Base-by-base conservation (phyloP, 306 rosid species). In the Vicia villosa region DNA sequence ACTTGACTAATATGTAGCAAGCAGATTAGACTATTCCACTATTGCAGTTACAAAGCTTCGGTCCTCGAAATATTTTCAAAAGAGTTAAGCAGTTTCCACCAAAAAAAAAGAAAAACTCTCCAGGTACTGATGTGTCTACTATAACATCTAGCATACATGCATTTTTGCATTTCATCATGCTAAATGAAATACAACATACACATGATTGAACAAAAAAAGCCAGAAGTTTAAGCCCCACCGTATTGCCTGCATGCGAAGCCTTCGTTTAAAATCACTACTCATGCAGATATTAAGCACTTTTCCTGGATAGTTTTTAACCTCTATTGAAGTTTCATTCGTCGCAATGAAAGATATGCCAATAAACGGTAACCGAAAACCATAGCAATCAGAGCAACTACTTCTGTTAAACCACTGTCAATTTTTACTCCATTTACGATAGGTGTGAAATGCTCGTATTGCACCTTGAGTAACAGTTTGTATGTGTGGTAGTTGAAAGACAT, bases 401-500 rank as follows among this genome's bases (percentile, higher is more conserved):
- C 99, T 26, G 81, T 74, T 22, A 81, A 69, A 15, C 95, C 90
- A 37, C 69, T 47, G 78, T 91, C 97, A 74, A 85, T 75, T 79
- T 54, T 73, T 41, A 87, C 75, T 50, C 97, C 96, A 3, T 84
- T 86, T 46, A 90, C 14, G 63, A 68, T 47, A 1, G 92, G 92
- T 0, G 85, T 64, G 19, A 80, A 66, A 74, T 81, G 78, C 74
- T 85, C 83, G 59, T 87, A 94, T 79, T 94, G 99, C 79, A 91
- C 96, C 89, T 87, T 94, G 10, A 94, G 88, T 57, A 94, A 79
- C 8, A 94, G 95, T 75, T 79, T 91, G 84, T 94, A 94, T 5
- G 99, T 94, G 85, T 94, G 97, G 81, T 94, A 94, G 88, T 91
- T 91, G 91, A 94, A 94, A 12, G 99, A 94, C 85, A 91, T 6